Evolutionary conservation across 73 alveolate species (phyloP).

Genomic region (Paramecium pentaurelia): DNA sequence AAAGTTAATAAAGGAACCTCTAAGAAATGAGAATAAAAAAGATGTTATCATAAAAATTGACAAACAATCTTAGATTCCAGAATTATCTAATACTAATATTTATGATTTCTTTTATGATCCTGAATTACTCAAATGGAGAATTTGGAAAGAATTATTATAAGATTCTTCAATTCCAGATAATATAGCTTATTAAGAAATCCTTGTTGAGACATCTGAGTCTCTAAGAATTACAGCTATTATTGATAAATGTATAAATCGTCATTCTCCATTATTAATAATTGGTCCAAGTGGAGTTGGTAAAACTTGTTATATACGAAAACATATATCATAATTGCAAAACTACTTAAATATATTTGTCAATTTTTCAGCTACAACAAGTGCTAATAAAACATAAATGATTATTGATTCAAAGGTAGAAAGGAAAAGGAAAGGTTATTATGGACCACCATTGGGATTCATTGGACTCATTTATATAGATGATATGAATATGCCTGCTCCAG

Average conservation of each 20-base stretch:
- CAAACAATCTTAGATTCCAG: constrained; percentile 76
- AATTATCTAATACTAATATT: constrained; percentile 63
- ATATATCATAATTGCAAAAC: constrained; percentile 63
- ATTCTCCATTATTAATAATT: constrained; percentile 72
- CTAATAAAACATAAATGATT: constrained; percentile 82
- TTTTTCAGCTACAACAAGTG: constrained; percentile 92
- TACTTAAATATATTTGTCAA: constrained; percentile 68
- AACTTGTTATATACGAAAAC: constrained; percentile 74
- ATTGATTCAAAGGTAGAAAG: constrained; percentile 89
- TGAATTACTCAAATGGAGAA: constrained; percentile 84
- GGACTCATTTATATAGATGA: constrained; percentile 83
- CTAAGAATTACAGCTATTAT: constrained; percentile 77
- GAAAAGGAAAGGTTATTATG: constrained; percentile 87
- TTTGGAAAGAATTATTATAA: constrained; percentile 82
- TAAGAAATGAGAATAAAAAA: constrained; percentile 63
- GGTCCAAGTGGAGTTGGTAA: constrained; percentile 95
- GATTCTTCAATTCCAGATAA: constrained; percentile 61
- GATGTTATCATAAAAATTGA: constrained; percentile 68
- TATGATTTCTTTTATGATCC: constrained; percentile 74
- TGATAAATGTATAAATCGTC: constrained; percentile 71
- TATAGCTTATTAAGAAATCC: constrained; percentile 76
- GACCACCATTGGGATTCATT: constrained; percentile 81
- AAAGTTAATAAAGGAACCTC: constrained; percentile 69
- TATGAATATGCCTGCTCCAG: constrained; percentile 96
- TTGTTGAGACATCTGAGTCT: constrained; percentile 88